A percentile compares a stretch with the other conserved stretches of the same genome.
These are phyloP conservation scores for Aspergillus heteromorphus DNA, from an alignment of 495 filamentous ascomycete species.

Conservation along the genomic window DNA sequence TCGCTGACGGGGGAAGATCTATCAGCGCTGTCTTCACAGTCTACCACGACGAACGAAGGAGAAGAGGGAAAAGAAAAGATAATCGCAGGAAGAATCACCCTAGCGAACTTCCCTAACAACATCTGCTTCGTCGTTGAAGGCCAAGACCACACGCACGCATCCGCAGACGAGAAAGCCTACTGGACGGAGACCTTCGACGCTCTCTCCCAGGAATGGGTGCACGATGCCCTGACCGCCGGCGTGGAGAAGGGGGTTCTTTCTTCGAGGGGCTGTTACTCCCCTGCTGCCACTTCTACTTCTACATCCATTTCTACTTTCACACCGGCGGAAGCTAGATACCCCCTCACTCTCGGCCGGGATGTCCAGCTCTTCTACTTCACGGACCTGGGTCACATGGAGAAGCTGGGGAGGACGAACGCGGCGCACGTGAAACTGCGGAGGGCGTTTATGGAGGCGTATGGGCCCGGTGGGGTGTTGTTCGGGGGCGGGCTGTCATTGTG, in stretches of 20 bases:
- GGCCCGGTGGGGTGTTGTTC: constrained; percentile 15
- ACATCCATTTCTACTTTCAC: constrained; percentile 3
- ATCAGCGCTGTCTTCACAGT: neutral
- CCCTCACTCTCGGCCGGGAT: constrained; percentile 20
- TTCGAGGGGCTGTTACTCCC: constrained; percentile 15
- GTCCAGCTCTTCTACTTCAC: constrained; percentile 26
- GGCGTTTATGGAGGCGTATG: constrained; percentile 21
- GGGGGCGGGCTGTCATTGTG: constrained; percentile 19
- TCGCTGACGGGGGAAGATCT: neutral
- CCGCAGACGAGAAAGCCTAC: constrained; percentile 11
- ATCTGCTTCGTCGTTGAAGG: constrained; percentile 26
- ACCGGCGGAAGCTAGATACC: neutral
- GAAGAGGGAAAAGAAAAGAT: neutral
- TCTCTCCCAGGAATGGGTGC: constrained; percentile 19
- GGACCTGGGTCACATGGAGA: constrained; percentile 24
- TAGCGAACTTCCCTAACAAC: constrained; percentile 22
- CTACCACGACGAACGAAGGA: neutral
- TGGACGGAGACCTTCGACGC: constrained; percentile 22
- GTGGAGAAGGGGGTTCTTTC: constrained; percentile 18
- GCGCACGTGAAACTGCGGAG: constrained; percentile 21
- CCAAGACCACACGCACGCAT: constrained; percentile 21
- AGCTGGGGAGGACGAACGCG: constrained; percentile 16
- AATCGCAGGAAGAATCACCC: constrained; percentile 12
- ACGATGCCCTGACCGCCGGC: constrained; percentile 13
- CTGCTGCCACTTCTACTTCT: neutral